Evolutionary conservation across 169 alveolate genomes (phyloP).

Genomic region (Cryptosporidium sp.): DNA sequence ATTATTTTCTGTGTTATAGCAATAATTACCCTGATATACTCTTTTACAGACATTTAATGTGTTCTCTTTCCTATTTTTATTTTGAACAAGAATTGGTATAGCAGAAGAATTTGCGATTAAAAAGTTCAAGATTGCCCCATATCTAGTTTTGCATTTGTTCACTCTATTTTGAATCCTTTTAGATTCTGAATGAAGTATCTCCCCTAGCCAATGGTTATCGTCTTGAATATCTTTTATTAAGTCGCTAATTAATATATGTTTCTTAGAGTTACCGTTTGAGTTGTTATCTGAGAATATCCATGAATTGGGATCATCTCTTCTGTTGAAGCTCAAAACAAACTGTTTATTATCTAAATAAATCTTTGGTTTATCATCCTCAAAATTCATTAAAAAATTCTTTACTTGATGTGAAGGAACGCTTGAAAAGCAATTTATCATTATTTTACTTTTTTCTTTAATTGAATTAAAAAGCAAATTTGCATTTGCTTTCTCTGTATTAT

Average conservation of each 20-base stretch:
- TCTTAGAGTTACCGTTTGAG: neutral
- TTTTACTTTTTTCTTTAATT: conserved; percentile 40
- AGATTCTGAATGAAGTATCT: conserved; percentile 46
- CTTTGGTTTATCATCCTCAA: conserved; percentile 42
- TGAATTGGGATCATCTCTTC: conserved; percentile 59
- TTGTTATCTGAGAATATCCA: conserved; percentile 12
- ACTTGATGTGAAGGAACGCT: conserved; percentile 39
- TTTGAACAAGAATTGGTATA: conserved; percentile 29
- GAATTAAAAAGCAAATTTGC: conserved; percentile 46
- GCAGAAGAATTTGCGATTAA: conserved; percentile 68
- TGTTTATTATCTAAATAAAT: conserved; percentile 57
- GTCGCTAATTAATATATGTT: conserved; percentile 38
- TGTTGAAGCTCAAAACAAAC: conserved; percentile 38
- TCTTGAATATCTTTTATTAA: conserved; percentile 37
- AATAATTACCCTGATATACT: conserved; percentile 3
- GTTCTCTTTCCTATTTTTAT: conserved; percentile 1
- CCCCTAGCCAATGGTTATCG: conserved; percentile 62
- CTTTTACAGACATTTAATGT: neutral
- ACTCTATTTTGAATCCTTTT: conserved; percentile 56
- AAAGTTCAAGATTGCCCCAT: conserved; percentile 67
- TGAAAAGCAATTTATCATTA: conserved; percentile 37
- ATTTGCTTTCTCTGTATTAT: conserved; percentile 17
- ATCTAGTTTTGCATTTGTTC: conserved; percentile 44
- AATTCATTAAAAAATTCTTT: conserved; percentile 29
- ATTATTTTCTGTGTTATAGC: neutral